These are phyloP conservation scores for Zygotorulaspora mrakii DNA, from an alignment of 1,139 yeast species.

Conservation along the genomic window DNA sequence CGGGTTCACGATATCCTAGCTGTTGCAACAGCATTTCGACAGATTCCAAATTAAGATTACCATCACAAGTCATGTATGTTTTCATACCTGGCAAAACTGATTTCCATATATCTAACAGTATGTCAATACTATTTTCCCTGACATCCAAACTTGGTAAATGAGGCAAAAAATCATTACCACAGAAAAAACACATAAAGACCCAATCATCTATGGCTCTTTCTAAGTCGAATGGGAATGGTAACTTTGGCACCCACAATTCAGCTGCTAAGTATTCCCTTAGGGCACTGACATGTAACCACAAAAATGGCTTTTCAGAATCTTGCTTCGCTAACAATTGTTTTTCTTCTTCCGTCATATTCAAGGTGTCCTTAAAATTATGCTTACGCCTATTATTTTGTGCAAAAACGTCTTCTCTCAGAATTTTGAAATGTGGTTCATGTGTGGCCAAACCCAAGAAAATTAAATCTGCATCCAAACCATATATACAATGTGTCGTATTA, in stretches of 20 bases:
- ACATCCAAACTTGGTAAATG: slow-evolving; percentile 94
- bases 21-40: slow-evolving; percentile 68
- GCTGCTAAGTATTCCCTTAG: slow-evolving; percentile 83
- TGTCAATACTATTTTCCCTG: slow-evolving; percentile 88
- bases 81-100: slow-evolving; percentile 59
- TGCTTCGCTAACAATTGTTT: slow-evolving; percentile 50
- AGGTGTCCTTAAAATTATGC: slow-evolving; percentile 46
- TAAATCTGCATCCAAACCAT: slow-evolving; percentile 96
- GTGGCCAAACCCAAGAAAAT: slow-evolving; percentile 93
- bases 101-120: slow-evolving; percentile 80
- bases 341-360: slow-evolving; percentile 60
- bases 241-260: slow-evolving; percentile 68
- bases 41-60: slow-evolving; percentile 66
- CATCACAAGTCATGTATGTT: slow-evolving; percentile 87
- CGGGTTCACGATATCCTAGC: slow-evolving; percentile 71
- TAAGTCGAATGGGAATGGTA: slow-evolving; percentile 73
- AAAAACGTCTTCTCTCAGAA: slow-evolving; percentile 93
- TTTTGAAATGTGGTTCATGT: slow-evolving; percentile 94
- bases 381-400: slow-evolving; percentile 57
- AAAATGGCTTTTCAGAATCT: slow-evolving; percentile 76
- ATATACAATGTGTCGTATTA: slow-evolving; percentile 87
- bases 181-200: slow-evolving; percentile 98
- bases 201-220: slow-evolving; percentile 98
- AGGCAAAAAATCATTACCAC: slow-evolving; percentile 97
- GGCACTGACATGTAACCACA: slow-evolving; percentile 89